Conservation (phyloP, 1,284 basidiomycete genomes). For the Apiotrichum porosum region DNA sequence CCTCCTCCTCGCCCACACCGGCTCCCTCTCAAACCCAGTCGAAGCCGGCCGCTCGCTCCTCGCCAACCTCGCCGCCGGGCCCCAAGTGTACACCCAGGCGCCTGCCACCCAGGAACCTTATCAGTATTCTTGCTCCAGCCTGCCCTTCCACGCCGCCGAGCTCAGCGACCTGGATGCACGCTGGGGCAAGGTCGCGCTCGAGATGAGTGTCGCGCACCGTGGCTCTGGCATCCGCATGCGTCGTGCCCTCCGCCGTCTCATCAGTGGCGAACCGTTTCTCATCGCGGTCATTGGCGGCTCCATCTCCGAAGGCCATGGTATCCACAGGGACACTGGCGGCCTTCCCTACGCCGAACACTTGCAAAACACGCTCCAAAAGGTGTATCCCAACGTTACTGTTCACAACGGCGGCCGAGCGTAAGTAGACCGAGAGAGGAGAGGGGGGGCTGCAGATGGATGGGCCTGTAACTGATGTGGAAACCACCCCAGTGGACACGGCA, state of each 20-base stretch:
- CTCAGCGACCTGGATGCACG: neutral
- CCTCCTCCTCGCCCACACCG: neutral
- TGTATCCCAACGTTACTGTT: slow-evolving; percentile 1
- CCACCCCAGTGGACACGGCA: neutral
- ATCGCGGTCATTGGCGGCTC: slow-evolving; percentile 6
- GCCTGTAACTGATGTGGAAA: neutral
- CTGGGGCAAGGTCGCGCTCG: slow-evolving; percentile 1
- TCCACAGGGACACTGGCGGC: neutral
- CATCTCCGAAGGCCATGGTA: slow-evolving; percentile 2
- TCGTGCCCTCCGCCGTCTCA: neutral
- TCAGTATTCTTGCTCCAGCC: too few relatives aligned
- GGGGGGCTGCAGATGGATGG: too few relatives aligned
- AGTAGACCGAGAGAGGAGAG: neutral
- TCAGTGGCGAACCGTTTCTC: neutral
- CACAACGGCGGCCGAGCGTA: slow-evolving; percentile 1
- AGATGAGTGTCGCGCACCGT: slow-evolving; percentile 7
- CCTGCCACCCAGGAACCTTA: too few relatives aligned
- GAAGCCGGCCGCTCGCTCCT: too few relatives aligned
- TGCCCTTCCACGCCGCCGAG: too few relatives aligned
- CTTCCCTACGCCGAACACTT: neutral
- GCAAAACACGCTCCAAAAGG: neutral
- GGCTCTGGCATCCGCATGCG: slow-evolving; percentile 5
- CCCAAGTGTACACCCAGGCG: too few relatives aligned
- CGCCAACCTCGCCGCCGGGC: too few relatives aligned
- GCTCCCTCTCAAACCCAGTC: neutral